Conservation (phyloP, 2,329 filamentous ascomycete genomes). For the Stromatinia cepivora region DNA sequence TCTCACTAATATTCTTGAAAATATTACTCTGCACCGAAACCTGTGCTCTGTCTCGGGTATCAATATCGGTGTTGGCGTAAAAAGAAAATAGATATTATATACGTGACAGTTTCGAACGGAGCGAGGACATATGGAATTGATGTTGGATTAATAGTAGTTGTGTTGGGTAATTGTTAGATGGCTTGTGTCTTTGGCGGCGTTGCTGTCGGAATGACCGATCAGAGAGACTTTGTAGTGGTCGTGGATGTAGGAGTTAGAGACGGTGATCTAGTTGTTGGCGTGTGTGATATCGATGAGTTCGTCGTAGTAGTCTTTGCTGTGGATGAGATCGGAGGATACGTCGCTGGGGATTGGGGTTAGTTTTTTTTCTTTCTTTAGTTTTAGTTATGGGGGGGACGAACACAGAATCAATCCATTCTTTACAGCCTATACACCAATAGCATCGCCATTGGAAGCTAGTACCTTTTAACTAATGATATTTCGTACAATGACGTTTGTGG, state of each 20-base stretch:
- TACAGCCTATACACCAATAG: conserved; percentile 49
- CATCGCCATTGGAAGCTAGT: conserved; percentile 49
- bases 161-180: conserved; percentile 36
- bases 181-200: conserved; percentile 35
- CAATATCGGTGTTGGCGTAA: conserved; percentile 53
- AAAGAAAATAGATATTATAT: conserved; percentile 50
- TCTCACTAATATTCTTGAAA: conserved; percentile 47
- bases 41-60: conserved; percentile 54
- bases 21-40: conserved; percentile 52
- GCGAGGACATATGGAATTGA: conserved; percentile 48
- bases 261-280: conserved; percentile 47
- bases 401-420: conserved; percentile 42
- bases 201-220: conserved; percentile 38
- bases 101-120: conserved; percentile 64
- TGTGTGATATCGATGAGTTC: conserved; percentile 49
- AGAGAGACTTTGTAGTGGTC: conserved; percentile 43
- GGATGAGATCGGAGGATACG: conserved; percentile 42
- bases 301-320: conserved; percentile 47
- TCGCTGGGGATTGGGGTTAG: conserved; percentile 16
- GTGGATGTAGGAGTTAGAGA: conserved; percentile 47
- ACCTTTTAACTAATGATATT: conserved; percentile 56
- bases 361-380: background rate
- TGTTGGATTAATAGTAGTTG: conserved; percentile 36
- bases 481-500: conserved; percentile 56
- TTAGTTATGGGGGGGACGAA: background rate